These are phyloP conservation scores for Mycena galopus DNA, from an alignment of 768 basidiomycete species.

Conservation along the genomic window DNA sequence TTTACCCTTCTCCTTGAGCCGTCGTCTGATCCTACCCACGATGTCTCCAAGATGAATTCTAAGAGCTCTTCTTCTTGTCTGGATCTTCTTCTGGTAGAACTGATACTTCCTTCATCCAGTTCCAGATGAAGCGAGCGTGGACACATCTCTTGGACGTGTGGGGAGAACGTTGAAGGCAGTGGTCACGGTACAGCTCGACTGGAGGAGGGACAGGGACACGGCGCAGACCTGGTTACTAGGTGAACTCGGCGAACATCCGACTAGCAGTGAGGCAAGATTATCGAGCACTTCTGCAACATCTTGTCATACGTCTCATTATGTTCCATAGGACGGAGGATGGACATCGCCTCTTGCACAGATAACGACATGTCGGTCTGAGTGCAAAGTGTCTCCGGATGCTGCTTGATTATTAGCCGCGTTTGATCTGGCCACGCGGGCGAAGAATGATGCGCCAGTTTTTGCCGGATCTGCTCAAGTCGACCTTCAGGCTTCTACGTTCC, in stretches of 20 bases:
- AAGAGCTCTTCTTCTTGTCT: constrained; percentile 17
- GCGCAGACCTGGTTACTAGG: constrained; percentile 18
- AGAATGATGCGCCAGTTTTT: too few species aligned
- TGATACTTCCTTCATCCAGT: constrained; percentile 24
- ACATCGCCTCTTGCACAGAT: constrained; percentile 18
- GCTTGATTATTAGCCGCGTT: too few species aligned
- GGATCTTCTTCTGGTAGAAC: constrained; percentile 18
- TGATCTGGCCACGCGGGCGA: too few species aligned
- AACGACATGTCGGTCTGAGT: constrained; percentile 21
- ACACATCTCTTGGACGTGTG: constrained; percentile 7
- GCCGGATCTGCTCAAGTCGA: too few species aligned
- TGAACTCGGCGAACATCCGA: constrained; percentile 7
- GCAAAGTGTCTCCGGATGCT: too few species aligned
- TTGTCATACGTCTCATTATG: constrained; percentile 8
- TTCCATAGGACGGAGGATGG: constrained; percentile 23
- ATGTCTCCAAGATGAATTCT: constrained; percentile 19
- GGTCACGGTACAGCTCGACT: constrained; percentile 12
- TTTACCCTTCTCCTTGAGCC: constrained; percentile 19
- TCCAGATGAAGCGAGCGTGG: constrained; percentile 14
- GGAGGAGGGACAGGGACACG: constrained; percentile 21
- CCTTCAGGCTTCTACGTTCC: too few species aligned
- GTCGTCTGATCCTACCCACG: constrained; percentile 13
- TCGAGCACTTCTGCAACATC: constrained; percentile 18
- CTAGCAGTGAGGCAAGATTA: constrained; percentile 18
- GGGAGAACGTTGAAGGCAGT: constrained; percentile 8